Evolutionary conservation across 176 grass and related monocot genomes (phyloP).

Genomic region (Triticum dicoccoides): DNA sequence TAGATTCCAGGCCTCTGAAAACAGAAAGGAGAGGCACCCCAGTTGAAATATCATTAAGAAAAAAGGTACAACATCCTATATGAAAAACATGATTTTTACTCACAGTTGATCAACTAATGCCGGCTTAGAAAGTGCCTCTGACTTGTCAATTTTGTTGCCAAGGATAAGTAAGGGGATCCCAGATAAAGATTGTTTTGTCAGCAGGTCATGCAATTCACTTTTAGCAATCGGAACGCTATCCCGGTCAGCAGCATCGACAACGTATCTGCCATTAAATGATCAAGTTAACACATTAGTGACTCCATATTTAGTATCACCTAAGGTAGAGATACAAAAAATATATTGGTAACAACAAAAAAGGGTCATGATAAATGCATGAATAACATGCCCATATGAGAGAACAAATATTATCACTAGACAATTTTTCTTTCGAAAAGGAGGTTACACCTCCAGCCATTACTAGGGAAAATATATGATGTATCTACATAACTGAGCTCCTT

Average conservation of each 20-base stretch:
- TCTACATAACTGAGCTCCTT: neutral
- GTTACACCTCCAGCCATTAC: too few relatives aligned
- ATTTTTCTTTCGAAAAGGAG: too few relatives aligned
- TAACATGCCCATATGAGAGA: neutral
- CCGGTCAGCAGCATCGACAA: constrained; percentile 89
- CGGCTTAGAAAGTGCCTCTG: constrained; percentile 85
- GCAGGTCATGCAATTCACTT: constrained; percentile 92
- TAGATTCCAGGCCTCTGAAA: constrained; percentile 69
- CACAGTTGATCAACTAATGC: constrained; percentile 91
- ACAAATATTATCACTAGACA: too few relatives aligned
- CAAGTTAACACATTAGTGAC: neutral
- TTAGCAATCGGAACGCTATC: constrained; percentile 87
- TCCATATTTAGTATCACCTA: neutral
- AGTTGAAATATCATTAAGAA: constrained; percentile 29
- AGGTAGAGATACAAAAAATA: neutral
- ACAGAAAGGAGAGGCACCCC: constrained; percentile 15
- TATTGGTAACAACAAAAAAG: neutral
- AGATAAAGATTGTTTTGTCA: constrained; percentile 78
- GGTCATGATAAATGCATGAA: neutral
- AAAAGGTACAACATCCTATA: neutral
- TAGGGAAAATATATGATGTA: neutral
- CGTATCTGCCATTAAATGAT: constrained; percentile 54
- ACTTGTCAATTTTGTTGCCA: constrained; percentile 98
- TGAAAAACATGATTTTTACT: constrained; percentile 30
- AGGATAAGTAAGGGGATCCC: constrained; percentile 94